Evolutionary conservation across 148 eudicot genomes (phyloP).

Genomic region (Heliosperma pusillum): DNA sequence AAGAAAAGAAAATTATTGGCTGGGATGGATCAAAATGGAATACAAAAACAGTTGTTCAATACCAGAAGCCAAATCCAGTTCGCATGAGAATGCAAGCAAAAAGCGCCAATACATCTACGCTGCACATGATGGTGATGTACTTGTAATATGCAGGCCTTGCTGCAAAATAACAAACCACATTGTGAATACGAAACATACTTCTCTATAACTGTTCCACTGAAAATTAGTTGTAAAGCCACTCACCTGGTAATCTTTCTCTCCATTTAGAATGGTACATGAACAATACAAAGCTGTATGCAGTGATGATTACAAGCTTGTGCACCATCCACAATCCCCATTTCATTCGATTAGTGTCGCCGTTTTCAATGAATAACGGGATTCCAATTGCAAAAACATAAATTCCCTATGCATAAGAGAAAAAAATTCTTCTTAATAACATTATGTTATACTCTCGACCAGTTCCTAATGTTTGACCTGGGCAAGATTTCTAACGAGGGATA

Average conservation of each 20-base stretch:
- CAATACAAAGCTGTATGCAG: constrained; percentile 51
- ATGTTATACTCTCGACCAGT: background rate
- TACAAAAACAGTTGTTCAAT: constrained; percentile 13
- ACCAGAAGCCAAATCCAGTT: constrained; percentile 58
- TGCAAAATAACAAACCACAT: constrained; percentile 24
- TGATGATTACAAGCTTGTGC: constrained; percentile 58
- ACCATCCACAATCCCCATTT: constrained; percentile 70
- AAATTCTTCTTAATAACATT: background rate
- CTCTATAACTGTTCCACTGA: background rate
- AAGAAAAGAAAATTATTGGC: background rate
- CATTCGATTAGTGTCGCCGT: constrained; percentile 32
- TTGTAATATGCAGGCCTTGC: constrained; percentile 72
- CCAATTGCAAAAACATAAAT: constrained; percentile 57
- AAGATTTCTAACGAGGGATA: background rate
- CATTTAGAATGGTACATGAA: constrained; percentile 64
- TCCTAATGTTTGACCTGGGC: background rate
- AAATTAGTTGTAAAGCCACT: constrained; percentile 8
- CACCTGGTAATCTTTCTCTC: constrained; percentile 69
- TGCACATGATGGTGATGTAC: constrained; percentile 54
- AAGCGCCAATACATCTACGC: constrained; percentile 47
- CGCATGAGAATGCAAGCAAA: constrained; percentile 63
- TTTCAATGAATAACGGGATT: constrained; percentile 54
- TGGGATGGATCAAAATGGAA: background rate
- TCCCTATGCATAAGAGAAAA: constrained; percentile 31
- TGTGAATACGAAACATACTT: background rate